Conservation (phyloP, 495 filamentous ascomycete genomes). For the Aspergillus cristatus region DNA sequence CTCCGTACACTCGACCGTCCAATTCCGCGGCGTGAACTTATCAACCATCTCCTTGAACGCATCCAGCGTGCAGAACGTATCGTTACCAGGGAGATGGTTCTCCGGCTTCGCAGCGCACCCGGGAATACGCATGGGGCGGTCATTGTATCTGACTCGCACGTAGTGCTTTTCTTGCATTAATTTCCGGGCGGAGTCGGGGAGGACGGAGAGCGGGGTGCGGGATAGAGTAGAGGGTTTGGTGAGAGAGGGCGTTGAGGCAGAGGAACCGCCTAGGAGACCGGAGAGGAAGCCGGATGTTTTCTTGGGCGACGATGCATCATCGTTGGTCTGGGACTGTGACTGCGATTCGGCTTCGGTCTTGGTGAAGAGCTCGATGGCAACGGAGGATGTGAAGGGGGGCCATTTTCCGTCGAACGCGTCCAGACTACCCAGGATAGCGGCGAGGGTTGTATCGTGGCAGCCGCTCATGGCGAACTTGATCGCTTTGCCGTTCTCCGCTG, state of each 20-base stretch:
- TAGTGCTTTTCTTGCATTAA: conserved; percentile 57
- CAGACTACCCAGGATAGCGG: conserved; percentile 64
- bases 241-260: conserved; percentile 9
- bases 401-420: conserved; percentile 71
- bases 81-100: conserved; percentile 82
- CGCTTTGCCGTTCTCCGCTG: conserved; percentile 38
- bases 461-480: conserved; percentile 69
- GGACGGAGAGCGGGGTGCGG: conserved; percentile 22
- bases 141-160: conserved; percentile 93
- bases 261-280: conserved; percentile 16
- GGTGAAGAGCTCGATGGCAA: conserved; percentile 84
- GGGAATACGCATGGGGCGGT: conserved; percentile 67
- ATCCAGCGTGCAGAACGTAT: conserved; percentile 83
- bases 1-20: conserved; percentile 62
- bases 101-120: conserved; percentile 62
- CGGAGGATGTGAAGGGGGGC: conserved; percentile 87
- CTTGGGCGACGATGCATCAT: conserved; percentile 3
- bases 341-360: conserved; percentile 26
- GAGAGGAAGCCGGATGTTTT: conserved; percentile 23
- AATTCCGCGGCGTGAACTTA: conserved; percentile 74
- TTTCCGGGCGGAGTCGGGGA: conserved; percentile 30
- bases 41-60: conserved; percentile 90
- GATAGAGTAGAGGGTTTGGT: conserved; percentile 20
- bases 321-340: conserved; percentile 15
- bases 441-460: conserved; percentile 92